phyloP scores from a whole-genome alignment of 768 basidiomycete species.

The Phanerochaete carnosa region DNA sequence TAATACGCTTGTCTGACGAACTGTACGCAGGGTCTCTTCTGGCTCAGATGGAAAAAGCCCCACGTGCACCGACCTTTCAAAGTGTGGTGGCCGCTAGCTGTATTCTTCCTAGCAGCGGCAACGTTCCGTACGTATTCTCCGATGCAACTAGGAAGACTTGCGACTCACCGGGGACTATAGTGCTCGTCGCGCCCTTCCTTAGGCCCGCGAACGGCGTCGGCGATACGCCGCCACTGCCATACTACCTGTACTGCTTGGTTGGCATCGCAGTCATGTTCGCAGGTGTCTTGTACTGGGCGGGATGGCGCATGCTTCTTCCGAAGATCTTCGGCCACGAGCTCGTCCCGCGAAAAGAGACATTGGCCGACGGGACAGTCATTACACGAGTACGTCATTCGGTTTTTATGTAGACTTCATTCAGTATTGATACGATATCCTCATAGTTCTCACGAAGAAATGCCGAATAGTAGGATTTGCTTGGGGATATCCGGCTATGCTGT shows the following conservation, averaged over 20 bases:
- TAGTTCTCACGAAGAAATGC: conserved; percentile 12
- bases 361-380: conserved; percentile 53
- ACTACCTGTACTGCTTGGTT: conserved; percentile 57
- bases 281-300: conserved; percentile 53
- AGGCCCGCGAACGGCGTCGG: conserved; percentile 51
- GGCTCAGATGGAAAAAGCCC: conserved; percentile 50
- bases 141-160: not conserved
- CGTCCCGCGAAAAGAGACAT: conserved; percentile 43
- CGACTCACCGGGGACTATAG: conserved; percentile 16
- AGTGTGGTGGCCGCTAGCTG: conserved; percentile 54
- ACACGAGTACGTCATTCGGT: conserved; percentile 38
- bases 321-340: conserved; percentile 46
- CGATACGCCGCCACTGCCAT: conserved; percentile 58
- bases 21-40: conserved; percentile 41
- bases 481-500: not conserved
- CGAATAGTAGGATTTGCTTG: not conserved
- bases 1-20: not conserved
- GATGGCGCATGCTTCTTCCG: conserved; percentile 50
- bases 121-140: conserved; percentile 41
- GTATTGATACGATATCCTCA: not conserved
- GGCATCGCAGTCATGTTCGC: conserved; percentile 45
- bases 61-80: conserved; percentile 50
- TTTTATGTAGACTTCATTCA: not conserved
- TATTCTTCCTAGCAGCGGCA: conserved; percentile 51
- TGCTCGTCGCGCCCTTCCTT: conserved; percentile 54